Conservation (phyloP, 2,329 filamentous ascomycete genomes). For the Didymella sp. region DNA sequence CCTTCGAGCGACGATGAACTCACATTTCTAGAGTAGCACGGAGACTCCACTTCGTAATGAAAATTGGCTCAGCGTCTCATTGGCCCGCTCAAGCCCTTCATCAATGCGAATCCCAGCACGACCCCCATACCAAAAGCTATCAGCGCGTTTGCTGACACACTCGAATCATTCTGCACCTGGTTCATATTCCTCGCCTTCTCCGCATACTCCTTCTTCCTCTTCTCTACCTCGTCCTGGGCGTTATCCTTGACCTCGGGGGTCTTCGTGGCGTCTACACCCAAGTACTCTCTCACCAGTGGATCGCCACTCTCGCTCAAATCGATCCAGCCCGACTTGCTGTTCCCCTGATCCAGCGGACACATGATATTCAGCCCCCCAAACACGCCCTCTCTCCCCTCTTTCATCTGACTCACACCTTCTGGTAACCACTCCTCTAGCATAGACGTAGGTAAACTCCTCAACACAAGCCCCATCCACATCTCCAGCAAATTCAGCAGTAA, state of each 20-base stretch:
- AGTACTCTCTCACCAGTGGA: conserved; percentile 33
- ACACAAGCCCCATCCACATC: conserved; percentile 47
- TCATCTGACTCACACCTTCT: not conserved
- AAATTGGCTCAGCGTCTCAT: not conserved
- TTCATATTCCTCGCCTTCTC: conserved; percentile 16
- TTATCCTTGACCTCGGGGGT: not conserved
- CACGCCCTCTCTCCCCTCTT: conserved; percentile 25
- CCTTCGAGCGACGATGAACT: not conserved
- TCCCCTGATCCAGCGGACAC: conserved; percentile 42
- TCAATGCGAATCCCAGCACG: conserved; percentile 7
- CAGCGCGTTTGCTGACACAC: not conserved
- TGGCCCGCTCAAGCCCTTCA: conserved; percentile 6
- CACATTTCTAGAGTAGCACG: not conserved
- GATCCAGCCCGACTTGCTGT: conserved; percentile 26
- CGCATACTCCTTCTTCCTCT: conserved; percentile 17
- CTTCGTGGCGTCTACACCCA: conserved; percentile 9
- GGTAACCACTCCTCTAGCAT: conserved; percentile 37
- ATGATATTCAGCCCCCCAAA: conserved; percentile 42
- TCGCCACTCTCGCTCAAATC: conserved; percentile 35
- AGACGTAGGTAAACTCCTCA: conserved; percentile 32
- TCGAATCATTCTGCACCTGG: not conserved
- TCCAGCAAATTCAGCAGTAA: conserved; percentile 45
- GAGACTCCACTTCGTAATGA: not conserved
- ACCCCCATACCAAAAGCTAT: conserved; percentile 12
- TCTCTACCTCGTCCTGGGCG: not conserved